These are phyloP conservation scores for Penicillium odoratum DNA, from an alignment of 495 filamentous ascomycete genomes.

Conservation along the genomic window DNA sequence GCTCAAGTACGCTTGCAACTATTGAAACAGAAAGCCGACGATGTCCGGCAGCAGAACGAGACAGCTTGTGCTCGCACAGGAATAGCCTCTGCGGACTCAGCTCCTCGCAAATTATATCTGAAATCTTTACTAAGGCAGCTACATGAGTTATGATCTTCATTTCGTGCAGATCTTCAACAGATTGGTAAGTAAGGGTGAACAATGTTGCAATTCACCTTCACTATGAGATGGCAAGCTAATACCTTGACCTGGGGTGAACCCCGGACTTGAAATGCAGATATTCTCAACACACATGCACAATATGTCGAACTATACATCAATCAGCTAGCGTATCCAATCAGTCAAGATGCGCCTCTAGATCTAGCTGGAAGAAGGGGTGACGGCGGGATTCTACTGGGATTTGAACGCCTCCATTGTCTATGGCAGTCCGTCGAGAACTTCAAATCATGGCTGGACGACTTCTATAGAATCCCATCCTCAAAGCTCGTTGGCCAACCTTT, in stretches of 20 bases:
- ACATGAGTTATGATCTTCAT: slow-evolving; percentile 21
- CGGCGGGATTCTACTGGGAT: slow-evolving; percentile 17
- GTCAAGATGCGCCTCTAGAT: slow-evolving; percentile 13
- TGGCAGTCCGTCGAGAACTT: slow-evolving; percentile 37
- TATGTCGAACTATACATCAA: slow-evolving; percentile 43
- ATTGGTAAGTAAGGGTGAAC: slow-evolving; percentile 18
- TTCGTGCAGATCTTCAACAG: slow-evolving; percentile 15
- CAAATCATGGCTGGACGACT: slow-evolving; percentile 36
- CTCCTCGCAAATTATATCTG: slow-evolving; percentile 27
- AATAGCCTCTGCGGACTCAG: slow-evolving; percentile 10
- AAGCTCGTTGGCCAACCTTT: slow-evolving; percentile 31
- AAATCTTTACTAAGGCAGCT: slow-evolving; percentile 27
- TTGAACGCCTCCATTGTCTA: slow-evolving; percentile 36
- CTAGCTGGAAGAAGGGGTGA: slow-evolving; percentile 11
- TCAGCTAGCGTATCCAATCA: slow-evolving; percentile 29
- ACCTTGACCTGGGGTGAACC: background rate
- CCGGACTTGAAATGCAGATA: slow-evolving; percentile 14
- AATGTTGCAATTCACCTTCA: background rate
- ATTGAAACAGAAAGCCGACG: slow-evolving; percentile 24
- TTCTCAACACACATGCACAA: slow-evolving; percentile 31
- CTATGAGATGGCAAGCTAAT: background rate
- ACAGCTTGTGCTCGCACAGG: slow-evolving; percentile 13
- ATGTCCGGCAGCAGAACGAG: slow-evolving; percentile 29
- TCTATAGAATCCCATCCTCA: slow-evolving; percentile 27
- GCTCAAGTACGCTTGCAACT: slow-evolving; percentile 30